Conservation (phyloP, 352 stramenopile species). For the Pythium pyrilobum region DNA sequence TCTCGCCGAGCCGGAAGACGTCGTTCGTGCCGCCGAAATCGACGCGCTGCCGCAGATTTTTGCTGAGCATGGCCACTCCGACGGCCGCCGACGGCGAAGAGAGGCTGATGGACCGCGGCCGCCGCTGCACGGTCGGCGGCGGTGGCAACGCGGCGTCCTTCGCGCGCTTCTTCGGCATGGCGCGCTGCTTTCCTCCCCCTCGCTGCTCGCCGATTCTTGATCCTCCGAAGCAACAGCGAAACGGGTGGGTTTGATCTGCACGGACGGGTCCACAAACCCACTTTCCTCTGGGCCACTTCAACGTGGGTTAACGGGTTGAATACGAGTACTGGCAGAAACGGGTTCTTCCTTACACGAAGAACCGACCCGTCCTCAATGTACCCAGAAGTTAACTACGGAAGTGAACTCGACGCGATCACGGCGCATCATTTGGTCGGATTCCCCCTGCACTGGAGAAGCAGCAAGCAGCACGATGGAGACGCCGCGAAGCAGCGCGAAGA, state of each 20-base stretch:
- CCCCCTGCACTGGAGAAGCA: not conserved
- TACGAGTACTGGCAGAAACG: not conserved
- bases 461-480: constrained; percentile 13
- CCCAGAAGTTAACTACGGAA: constrained; percentile 3
- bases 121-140: not conserved
- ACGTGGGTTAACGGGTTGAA: constrained; percentile 12
- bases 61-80: constrained; percentile 53
- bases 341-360: not conserved
- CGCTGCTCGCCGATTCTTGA: not conserved
- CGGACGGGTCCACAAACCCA: not conserved
- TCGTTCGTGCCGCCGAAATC: constrained; percentile 53
- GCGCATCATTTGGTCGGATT: not conserved
- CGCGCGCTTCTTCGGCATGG: constrained; percentile 43
- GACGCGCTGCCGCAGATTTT: constrained; percentile 42
- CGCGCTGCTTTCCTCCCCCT: not conserved
- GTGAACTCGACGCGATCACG: constrained; percentile 1
- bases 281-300: constrained; percentile 12
- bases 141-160: constrained; percentile 9
- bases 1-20: constrained; percentile 61
- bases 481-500: constrained; percentile 9
- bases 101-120: constrained; percentile 20
- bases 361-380: not conserved
- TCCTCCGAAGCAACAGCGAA: not conserved
- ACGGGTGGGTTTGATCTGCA: constrained; percentile 9
- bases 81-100: constrained; percentile 30